These are phyloP conservation scores for Acmispon strigosus DNA, from an alignment of 306 rosid species.

Conservation along the genomic window DNA sequence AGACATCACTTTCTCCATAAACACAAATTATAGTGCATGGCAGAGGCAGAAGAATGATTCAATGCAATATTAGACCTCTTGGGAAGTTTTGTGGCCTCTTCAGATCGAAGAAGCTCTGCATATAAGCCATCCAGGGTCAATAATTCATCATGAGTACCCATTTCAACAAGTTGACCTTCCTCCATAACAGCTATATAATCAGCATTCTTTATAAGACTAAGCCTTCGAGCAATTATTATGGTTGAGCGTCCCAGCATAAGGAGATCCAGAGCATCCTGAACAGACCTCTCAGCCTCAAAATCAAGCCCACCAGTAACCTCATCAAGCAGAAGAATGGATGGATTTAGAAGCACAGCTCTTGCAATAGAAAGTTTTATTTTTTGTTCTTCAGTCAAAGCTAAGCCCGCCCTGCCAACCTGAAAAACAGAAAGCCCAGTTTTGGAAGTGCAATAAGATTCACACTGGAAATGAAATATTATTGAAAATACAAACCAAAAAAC, in stretches of 20 bases:
- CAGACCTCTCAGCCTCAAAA: constrained; percentile 98
- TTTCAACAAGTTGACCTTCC: constrained; percentile 98
- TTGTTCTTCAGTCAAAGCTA: constrained; percentile 88
- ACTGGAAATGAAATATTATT: not conserved
- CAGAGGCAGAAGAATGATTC: constrained; percentile 17
- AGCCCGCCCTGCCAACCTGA: constrained; percentile 95
- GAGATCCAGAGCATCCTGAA: constrained; percentile 94
- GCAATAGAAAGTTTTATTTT: constrained; percentile 96
- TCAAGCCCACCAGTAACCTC: constrained; percentile 99
- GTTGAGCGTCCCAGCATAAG: constrained; percentile 99
- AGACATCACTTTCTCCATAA: not conserved
- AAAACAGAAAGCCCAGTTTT: constrained; percentile 23
- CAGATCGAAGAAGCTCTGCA: constrained; percentile 92
- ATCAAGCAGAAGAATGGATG: constrained; percentile 93
- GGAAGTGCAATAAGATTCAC: not conserved
- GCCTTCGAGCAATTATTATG: constrained; percentile 97
- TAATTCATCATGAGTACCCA: constrained; percentile 97
- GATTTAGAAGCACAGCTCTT: constrained; percentile 95
- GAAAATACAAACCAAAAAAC: not conserved
- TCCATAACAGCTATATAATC: constrained; percentile 99
- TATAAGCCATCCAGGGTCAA: constrained; percentile 74
- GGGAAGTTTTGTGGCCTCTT: constrained; percentile 99
- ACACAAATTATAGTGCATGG: not conserved
- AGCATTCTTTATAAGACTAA: constrained; percentile 97
- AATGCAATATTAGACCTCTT: constrained; percentile 57